Base-by-base conservation (phyloP, 75 land plant species). In the Isoetes taiwanensis region DNA sequence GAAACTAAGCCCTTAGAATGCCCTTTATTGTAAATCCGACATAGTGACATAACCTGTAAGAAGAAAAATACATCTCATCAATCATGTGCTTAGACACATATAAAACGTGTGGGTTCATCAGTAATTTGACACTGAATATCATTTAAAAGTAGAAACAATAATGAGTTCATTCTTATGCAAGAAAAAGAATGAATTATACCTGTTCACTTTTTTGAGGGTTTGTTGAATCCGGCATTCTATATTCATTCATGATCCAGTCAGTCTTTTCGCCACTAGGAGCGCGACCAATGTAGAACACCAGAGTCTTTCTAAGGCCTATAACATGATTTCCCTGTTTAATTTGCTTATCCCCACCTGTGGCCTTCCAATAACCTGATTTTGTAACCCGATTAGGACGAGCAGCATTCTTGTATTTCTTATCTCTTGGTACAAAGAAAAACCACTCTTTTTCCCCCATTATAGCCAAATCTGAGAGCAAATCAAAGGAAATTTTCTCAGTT, bases 241-340 rank as follows among this genome's bases (percentile, higher is more conserved):
- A 83, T 61, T 83, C 86, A 59, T 76, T 80, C 86, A 83, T 83
- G 64, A 80, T 82, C 85, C 85, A 82, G 35, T 71, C 73, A 0
- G 85, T 71, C 11, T 83, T 56, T 39, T 66, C 52, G 3, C 86
- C 85, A 14, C 65, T 80, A n/a, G 86, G 84, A 10, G 86, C 86
- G 31, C 73, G 72, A 12, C 86, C 86, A 9, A 57, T 66, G 72
- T 83, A 83, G 65, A 83, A 83, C 2, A 83, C 86, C 9, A 83
- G 80, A 34, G 86, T 80, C 38, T 83, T 83, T 81, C 78, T 83
- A 35, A 83, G 30, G 1, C 86, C 86, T 12, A 83, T 83, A 34
- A 24, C 55, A 14, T 9, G 41, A 54, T 43, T 35, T 64, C 29
- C 79, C 79, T 4, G 54, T 33, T 21, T 67, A 43, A 83, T 74